Evolutionary conservation across 805 yeast species (phyloP), one percentile per base, ranked within the genome.

Genomic region (Candida silvicultrix): DNA sequence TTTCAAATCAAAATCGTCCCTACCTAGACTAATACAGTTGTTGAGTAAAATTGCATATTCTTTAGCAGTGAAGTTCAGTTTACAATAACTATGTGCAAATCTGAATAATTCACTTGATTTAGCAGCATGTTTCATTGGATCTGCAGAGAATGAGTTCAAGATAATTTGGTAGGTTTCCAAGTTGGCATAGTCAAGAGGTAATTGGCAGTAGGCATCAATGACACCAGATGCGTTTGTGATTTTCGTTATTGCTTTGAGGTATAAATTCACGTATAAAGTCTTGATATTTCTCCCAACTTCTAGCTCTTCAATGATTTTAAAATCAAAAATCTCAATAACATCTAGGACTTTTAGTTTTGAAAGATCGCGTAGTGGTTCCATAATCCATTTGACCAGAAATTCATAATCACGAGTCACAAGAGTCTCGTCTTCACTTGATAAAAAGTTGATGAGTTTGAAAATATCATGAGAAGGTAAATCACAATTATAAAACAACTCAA

Each of bases 161-260:
- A 57, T 9, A 5, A 51, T 49, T 16, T 47, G 47, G 31, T 35
- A 49, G 2, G 51, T 38, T 6, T 41, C 38, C 1, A 34, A 10
- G 31, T 49, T 45, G 5, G 49, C 15, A 4, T 35, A 11, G 2
- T 22, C 7, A 1, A 23, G 8, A 3, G 51, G 55, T 4, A 53
- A 16, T 10, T 40, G 40, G 6, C 51, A 42, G 29, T 54, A 55
- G 2, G 43, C 44, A 29, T 47, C 51, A 4, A 56, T 38, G 8
- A 53, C 46, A 15, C 61, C 61, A 1, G 57, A 53, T 2, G 42
- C 42, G 36, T 56, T 57, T 18, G 57, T 49, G 1, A 41, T 8
- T 1, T 32, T 40, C 0, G 54, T 40, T 1, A 53, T 25, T 0
- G 60, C 43, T 6, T 40, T 47, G 10, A 56, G 34, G 1, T 51